A percentile compares a stretch with the other conserved stretches of the same genome.
phyloP scores from a whole-genome alignment of 1,284 basidiomycete species.

The Fomitopsis betulina region DNA sequence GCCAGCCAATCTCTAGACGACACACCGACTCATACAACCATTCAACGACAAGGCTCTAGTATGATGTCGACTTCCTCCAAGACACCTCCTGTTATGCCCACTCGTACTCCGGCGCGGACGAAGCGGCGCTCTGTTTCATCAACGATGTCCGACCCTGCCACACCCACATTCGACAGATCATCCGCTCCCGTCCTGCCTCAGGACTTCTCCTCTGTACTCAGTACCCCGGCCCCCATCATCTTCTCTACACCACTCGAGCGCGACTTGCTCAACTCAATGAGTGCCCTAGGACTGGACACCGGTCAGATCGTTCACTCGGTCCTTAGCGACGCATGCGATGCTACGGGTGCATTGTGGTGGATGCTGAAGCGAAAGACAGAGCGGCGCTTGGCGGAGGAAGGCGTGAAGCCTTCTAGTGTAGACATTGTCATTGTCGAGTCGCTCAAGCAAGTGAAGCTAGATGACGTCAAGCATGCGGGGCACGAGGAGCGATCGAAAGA shows the following conservation, averaged over 20 bases:
- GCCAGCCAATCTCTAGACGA: not conserved
- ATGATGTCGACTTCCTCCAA: constrained; percentile 30
- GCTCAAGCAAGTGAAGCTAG: constrained; percentile 24
- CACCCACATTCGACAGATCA: constrained; percentile 45
- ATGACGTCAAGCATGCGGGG: constrained; percentile 9
- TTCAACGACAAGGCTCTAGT: constrained; percentile 21
- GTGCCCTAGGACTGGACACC: constrained; percentile 83
- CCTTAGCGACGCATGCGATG: constrained; percentile 88
- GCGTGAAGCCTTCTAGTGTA: constrained; percentile 4
- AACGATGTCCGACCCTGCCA: constrained; percentile 58
- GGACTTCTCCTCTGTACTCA: constrained; percentile 73
- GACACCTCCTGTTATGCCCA: constrained; percentile 53
- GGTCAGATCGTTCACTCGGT: constrained; percentile 95
- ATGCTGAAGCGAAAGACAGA: constrained; percentile 82
- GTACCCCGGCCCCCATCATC: constrained; percentile 68
- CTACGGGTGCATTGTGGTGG: constrained; percentile 94
- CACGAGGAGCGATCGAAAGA: constrained; percentile 13
- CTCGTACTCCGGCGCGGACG: constrained; percentile 89
- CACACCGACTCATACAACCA: constrained; percentile 18
- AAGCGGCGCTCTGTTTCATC: constrained; percentile 93
- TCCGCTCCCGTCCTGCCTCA: constrained; percentile 41
- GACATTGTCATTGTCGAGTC: constrained; percentile 9
- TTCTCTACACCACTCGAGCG: constrained; percentile 85
- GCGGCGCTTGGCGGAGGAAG: constrained; percentile 50
- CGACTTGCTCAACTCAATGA: constrained; percentile 73